phyloP scores from a whole-genome alignment of 495 filamentous ascomycete species.

The Aspergillus saccharolyticus region DNA sequence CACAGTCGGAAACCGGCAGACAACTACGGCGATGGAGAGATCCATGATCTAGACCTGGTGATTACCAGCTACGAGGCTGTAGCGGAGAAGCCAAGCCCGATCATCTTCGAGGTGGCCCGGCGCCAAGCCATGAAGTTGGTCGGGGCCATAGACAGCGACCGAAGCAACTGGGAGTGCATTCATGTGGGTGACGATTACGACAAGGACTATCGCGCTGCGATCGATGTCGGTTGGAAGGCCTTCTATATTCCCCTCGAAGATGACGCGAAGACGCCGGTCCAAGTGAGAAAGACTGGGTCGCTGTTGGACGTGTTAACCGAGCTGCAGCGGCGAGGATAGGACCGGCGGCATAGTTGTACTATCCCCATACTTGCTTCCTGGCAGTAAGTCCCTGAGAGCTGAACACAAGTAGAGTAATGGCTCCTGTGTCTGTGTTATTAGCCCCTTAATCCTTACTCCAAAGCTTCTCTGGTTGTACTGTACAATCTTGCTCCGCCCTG shows the following conservation, averaged over 20 bases:
- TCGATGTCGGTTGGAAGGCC: constrained; percentile 59
- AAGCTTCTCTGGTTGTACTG: neutral
- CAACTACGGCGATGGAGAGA: neutral
- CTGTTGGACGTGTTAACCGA: constrained; percentile 25
- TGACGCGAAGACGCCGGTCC: constrained; percentile 8
- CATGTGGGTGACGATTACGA: constrained; percentile 65
- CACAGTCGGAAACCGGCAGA: too few species aligned
- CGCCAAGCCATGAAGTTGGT: constrained; percentile 30
- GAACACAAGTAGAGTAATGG: neutral
- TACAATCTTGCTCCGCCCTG: neutral
- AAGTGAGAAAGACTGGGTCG: constrained; percentile 22
- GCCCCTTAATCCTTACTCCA: neutral
- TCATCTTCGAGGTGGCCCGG: constrained; percentile 61
- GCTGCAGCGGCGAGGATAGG: neutral
- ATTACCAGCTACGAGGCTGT: constrained; percentile 73
- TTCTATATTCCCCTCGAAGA: constrained; percentile 43
- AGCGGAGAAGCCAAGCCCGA: constrained; percentile 56
- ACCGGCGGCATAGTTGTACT: neutral
- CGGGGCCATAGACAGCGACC: neutral
- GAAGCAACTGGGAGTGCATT: constrained; percentile 42
- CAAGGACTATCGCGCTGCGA: constrained; percentile 59
- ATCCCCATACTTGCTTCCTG: neutral
- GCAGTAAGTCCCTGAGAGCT: neutral
- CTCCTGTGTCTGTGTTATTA: neutral
- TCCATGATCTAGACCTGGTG: constrained; percentile 57